Base-by-base conservation (phyloP, 345 rosid genomes). In the Eutrema japonicum region DNA sequence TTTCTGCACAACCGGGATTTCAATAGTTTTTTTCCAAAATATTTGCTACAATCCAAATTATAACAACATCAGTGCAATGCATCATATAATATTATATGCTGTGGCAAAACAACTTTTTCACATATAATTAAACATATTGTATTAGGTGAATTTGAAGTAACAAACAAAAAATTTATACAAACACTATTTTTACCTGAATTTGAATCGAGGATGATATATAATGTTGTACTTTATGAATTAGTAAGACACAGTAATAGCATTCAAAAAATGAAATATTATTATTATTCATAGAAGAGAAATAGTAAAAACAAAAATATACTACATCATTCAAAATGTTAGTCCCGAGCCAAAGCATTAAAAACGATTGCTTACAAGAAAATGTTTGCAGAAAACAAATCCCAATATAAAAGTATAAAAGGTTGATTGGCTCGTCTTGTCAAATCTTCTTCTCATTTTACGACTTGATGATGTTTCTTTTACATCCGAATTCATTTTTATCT, bases 361-460 rank as follows among this genome's bases (percentile, higher is more conserved):
- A 64, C 65, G 65, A 47, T 77, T 64, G 72, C 76, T 70, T 71
- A 77, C 67, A 77, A 71, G 48, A 71, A 77, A 71, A 71, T 71
- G 72, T 76, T 30, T 76, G 59, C 71, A 76, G 71, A 56, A 16
- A 46, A 70, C 80, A 77, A 77, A 77, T 77, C 80, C 68, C 76
- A 32, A 71, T 33, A 64, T 13, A 4, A 53, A 4, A 29, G 10
- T 45, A 32, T 67, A 32, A 65, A 71, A 50, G 40, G 67, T 71
- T 57, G 80, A 77, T 77, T 64, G 66, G 67, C 65, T 71, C 77
- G 77, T 71, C 80, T 12, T 65, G 80, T 77, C 80, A 77, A 71
- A 71, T 77, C 76, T 64, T 64, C 63, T 52, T 60, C 42, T 68
- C 47, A n/a, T 40, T 26, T 51, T 60, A 22, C 32, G 42, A 62